A percentile compares a stretch with the other conserved stretches of the same genome.
Evolutionary conservation across 345 rosid species (phyloP).

Genomic region (Laguncularia racemosa): DNA sequence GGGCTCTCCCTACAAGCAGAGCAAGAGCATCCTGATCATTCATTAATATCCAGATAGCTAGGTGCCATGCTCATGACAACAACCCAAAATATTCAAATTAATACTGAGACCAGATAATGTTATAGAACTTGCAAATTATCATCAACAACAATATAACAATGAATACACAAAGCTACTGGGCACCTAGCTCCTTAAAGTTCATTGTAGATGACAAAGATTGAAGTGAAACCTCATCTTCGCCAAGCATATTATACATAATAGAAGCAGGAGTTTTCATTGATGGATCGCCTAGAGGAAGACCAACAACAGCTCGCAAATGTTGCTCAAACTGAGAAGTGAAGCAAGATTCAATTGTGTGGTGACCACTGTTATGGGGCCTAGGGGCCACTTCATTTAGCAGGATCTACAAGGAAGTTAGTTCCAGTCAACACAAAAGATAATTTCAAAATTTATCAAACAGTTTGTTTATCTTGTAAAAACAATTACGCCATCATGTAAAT

Average conservation of each 20-base stretch:
- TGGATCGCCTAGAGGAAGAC: slow-evolving; percentile 96
- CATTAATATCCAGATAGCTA: neutral
- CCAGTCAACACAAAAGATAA: neutral
- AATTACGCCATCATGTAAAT: neutral
- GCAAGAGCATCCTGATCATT: neutral
- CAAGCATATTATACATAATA: slow-evolving; percentile 82
- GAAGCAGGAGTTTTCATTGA: slow-evolving; percentile 93
- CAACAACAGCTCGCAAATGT: slow-evolving; percentile 83
- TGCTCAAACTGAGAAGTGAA: slow-evolving; percentile 93
- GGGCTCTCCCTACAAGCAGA: slow-evolving; percentile 58
- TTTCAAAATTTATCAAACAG: neutral
- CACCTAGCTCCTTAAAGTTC: neutral
- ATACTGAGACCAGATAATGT: neutral
- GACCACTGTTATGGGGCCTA: slow-evolving; percentile 97
- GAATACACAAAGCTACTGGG: neutral
- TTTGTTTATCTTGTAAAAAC: neutral
- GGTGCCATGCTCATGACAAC: too few species aligned
- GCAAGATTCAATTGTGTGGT: slow-evolving; percentile 93
- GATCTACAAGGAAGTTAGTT: slow-evolving; percentile 30
- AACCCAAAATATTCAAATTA: neutral
- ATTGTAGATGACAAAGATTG: neutral
- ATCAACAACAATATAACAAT: neutral
- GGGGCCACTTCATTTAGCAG: slow-evolving; percentile 96
- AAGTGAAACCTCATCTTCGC: slow-evolving; percentile 66
- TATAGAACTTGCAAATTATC: too few species aligned